Base-by-base conservation (phyloP, 306 rosid genomes). In the Trifolium subterraneum region DNA sequence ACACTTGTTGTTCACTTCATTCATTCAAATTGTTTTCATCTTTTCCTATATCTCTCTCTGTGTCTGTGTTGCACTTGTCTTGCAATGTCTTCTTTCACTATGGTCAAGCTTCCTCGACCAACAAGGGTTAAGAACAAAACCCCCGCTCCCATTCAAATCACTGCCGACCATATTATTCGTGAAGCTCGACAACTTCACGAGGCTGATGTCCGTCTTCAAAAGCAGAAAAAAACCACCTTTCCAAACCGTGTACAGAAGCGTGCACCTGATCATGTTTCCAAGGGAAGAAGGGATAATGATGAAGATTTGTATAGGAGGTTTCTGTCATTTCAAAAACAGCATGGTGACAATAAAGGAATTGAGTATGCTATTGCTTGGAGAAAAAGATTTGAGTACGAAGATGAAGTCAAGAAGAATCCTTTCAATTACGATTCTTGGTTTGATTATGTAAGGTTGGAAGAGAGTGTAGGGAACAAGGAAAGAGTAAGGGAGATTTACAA, bases 361-460 rank as follows among this genome's bases (percentile, higher is more conserved):
- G 98, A 93, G 78, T 97, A 93, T 73, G 98, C 98, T 3, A 93
- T 93, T 35, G 97, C 89, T 74, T 93, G 97, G 78, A 91, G 88
- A 82, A 84, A 92, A 55, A 87, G 96, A 81, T 91, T 93, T 76
- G 91, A 89, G 55, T 93, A 93, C 68, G 97, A 91, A 77, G 98
- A 93, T 44, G 94, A 93, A 84, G 98, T 89, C 75, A 83, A 82
- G 71, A 89, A 89, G 73, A 91, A 78, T 65, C 97, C 96, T 0
- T 80, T 87, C 3, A 91, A 89, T 68, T 93, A 93, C 42, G 98
- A 93, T 84, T 64, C 90, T 0, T 93, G 98, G 96, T 93, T 93
- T 64, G 96, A 91, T 41, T 91, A 89, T 33, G 89, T 88, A 9
- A 79, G 94, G 19, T 84, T 93, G 71, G 98, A 93, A 78, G 97